A percentile compares a stretch with the other conserved stretches of the same genome.
Conservation (phyloP, 78 protist genomes). For the Dictyostelium discoideum region dicty_2.7 NC_007091.3:1284001-1284500, state of each 20-base stretch:
- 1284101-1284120: too few relatives aligned
- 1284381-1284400: not conserved
- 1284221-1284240: not conserved
- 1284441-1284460: not conserved
- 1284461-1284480: too few relatives aligned
- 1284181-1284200: not conserved
- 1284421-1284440: not conserved
- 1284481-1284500: not conserved
- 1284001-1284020: not conserved
- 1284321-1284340: too few relatives aligned
- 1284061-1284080: not conserved
- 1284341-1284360: too few relatives aligned
- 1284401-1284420: not conserved
- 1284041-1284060: not conserved
- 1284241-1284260: not conserved
- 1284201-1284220: not conserved
- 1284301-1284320: not conserved
- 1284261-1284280: not conserved
- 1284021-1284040: too few relatives aligned
- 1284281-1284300: not conserved
- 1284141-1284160: not conserved
- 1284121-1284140: too few relatives aligned
- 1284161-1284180: not conserved
- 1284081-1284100: too few relatives aligned
- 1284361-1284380: not conserved